Evolutionary conservation across 176 grass and related monocot species (phyloP), one percentile per base, ranked within the genome.

Genomic region (Cymbopogon citratus): DNA sequence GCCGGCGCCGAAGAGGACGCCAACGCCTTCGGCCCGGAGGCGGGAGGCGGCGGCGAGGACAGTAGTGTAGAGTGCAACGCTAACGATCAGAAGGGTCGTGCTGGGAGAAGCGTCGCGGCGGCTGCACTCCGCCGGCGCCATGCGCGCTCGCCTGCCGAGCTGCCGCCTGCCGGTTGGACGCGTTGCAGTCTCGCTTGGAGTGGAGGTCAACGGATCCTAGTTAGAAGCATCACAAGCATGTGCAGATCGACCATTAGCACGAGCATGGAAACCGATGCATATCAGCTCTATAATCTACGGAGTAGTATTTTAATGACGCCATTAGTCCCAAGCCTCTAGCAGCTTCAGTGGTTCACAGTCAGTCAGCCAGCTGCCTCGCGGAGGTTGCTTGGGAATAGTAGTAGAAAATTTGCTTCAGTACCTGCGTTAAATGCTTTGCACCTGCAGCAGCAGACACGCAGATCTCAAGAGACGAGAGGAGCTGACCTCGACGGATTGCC

Each of bases 81-180:
- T 43, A 25, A 77, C 11, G n/a, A 40, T 18, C 64, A 77, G 16
- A 64, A 7, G 33, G 10, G 33, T 9, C 3, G 45, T 21, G 3
- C 54, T 9, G 51, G 19, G 31, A 15, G 34, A 41, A 39, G 54
- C 74, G 12, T 48, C 26, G 41, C 40, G 5, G 25, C 41, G 28
- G 69, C 29, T 27, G 69, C 70, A 15, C 69, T 48, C 57, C 16
- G 21, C 11, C 31, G 85, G 18, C 31, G 85, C 78, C 79, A 39
- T 74, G 63, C 2, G 12, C 44, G 0, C 45, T n/a, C n/a, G 10
- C 38, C 43, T 45, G 6, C 62, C 24, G 72, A 61, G 65, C 73
- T 46, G 51, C 48, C 45, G 15, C 44, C 65, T 27, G 54, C 28
- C 12, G 39, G 13, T 19, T 28, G 27, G 18, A 25, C 13, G 28